These are phyloP conservation scores for Rhizophlyctis rosea DNA, from an alignment of 192 early-diverging fungal genomes.

Conservation along the genomic window DNA sequence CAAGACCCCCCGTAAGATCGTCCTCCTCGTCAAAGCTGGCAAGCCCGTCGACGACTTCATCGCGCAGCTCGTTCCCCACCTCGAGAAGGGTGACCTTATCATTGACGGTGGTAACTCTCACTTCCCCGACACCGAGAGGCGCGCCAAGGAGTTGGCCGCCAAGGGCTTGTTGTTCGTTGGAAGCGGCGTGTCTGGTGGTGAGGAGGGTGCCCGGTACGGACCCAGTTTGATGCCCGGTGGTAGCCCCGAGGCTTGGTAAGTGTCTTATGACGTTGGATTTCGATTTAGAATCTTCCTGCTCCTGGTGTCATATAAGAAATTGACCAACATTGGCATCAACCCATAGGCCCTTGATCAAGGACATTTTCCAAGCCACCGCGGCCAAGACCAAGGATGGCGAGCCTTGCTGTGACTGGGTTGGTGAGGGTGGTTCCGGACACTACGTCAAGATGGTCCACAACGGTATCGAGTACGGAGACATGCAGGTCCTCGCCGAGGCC, in stretches of 20 bases:
- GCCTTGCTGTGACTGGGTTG: slow-evolving; percentile 99
- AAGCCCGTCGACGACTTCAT: slow-evolving; percentile 94
- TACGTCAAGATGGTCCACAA: slow-evolving; percentile 99
- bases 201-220: slow-evolving; percentile 96
- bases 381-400: slow-evolving; percentile 81
- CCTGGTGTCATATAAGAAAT: background rate
- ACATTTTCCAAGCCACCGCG: slow-evolving; percentile 94
- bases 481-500: slow-evolving; percentile 97
- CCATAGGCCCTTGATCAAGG: slow-evolving; percentile 80
- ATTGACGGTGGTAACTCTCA: slow-evolving; percentile 99
- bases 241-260: slow-evolving; percentile 84
- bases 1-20: slow-evolving; percentile 94
- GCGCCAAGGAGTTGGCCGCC: slow-evolving; percentile 80
- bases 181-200: slow-evolving; percentile 97
- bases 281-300: slow-evolving; percentile 4
- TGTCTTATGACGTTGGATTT: slow-evolving; percentile 7
- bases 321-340: no score
- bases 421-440: slow-evolving; percentile 94
- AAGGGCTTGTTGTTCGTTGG: slow-evolving; percentile 96
- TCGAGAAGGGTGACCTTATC: slow-evolving; percentile 89
- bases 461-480: slow-evolving; percentile 99
- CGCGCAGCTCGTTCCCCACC: slow-evolving; percentile 78
- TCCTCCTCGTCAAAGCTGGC: slow-evolving; percentile 98
- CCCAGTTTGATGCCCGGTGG: slow-evolving; percentile 98
- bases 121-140: slow-evolving; percentile 93